Evolutionary conservation across 2,329 filamentous ascomycete species (phyloP).

Genomic region (Rosellinia necatrix): DNA sequence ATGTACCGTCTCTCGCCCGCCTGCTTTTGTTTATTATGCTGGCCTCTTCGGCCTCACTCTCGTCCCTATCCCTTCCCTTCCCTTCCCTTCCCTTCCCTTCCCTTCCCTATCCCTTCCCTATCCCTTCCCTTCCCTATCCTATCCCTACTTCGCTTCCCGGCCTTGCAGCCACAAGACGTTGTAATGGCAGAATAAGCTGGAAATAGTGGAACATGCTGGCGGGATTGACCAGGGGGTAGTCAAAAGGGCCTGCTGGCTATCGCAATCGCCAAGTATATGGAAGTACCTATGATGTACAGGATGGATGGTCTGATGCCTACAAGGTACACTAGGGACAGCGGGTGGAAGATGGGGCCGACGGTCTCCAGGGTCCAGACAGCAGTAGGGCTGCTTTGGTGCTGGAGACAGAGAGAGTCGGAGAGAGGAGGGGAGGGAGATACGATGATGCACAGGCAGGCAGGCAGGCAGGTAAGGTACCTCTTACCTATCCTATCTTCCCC

Average conservation of each 20-base stretch:
- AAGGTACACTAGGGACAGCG: too few relatives aligned
- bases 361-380: slow-evolving; percentile 16
- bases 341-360: neutral
- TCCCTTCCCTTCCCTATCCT: slow-evolving; percentile 22
- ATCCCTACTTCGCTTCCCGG: slow-evolving; percentile 24
- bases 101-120: slow-evolving; percentile 22
- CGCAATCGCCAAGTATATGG: slow-evolving; percentile 3
- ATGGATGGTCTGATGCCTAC: slow-evolving; percentile 6
- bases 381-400: slow-evolving; percentile 22
- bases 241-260: neutral
- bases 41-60: slow-evolving; percentile 26
- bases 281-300: too few relatives aligned
- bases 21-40: slow-evolving; percentile 11
- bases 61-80: slow-evolving; percentile 23
- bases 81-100: too few relatives aligned
- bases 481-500: neutral
- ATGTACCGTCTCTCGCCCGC: slow-evolving; percentile 1
- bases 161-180: slow-evolving; percentile 21
- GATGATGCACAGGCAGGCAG: too few relatives aligned
- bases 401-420: too few relatives aligned
- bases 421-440: too few relatives aligned
- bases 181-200: slow-evolving; percentile 22
- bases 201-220: slow-evolving; percentile 20
- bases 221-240: slow-evolving; percentile 13
- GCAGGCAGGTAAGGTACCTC: too few relatives aligned